Base-by-base conservation (phyloP, 2,329 filamentous ascomycete genomes). In the Hypoxylon sp. region DNA sequence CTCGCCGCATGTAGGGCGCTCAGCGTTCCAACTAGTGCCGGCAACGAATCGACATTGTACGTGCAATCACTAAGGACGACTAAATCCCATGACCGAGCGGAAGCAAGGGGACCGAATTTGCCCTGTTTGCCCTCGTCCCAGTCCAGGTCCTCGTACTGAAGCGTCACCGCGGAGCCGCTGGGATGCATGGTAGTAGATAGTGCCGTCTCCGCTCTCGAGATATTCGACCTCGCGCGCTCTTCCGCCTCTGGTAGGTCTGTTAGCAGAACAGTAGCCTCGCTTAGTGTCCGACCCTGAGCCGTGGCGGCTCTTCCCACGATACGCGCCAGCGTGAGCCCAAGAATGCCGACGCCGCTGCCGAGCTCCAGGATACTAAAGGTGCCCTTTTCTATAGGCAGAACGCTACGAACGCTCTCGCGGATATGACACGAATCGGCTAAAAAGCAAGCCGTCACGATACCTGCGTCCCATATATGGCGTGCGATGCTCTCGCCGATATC, bases 401-500 rank as follows among this genome's bases (percentile, higher is more conserved):
- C 10, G 0, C 67, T 50, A 11, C 64, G 49, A 20, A 73, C 72
- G 20, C 4, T 57, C 7, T 69, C 60, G 6, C 40, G 25, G 7
- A 50, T 66, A 3, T 62, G 64, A 25, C 72, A 74, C 0, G 67
- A 62, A 22, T 77, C 75, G 1, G 77, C 78, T 10, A 85, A 53
- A 10, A 81, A 73, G 30, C 61, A 74, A 1, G 82, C 77, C 0
- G 84, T 82, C 5, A 85, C 79, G 8, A 89, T 78, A 0, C 87
- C 87, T 1, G 83, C 86, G 58, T 89, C 87, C 87, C 87, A 89
- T 5, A 89, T 80, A 66, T 89, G 87, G 2, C 87, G 83, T 0
- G 87, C 86, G 61, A 89, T 89, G 73, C 86, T 88, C 77, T 89
- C 86, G 13, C 86, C 87, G 8, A 89, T 83, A 58, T 88, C 86